phyloP scores from a whole-genome alignment of 768 basidiomycete species.

The Leccinum obscurum region DNA sequence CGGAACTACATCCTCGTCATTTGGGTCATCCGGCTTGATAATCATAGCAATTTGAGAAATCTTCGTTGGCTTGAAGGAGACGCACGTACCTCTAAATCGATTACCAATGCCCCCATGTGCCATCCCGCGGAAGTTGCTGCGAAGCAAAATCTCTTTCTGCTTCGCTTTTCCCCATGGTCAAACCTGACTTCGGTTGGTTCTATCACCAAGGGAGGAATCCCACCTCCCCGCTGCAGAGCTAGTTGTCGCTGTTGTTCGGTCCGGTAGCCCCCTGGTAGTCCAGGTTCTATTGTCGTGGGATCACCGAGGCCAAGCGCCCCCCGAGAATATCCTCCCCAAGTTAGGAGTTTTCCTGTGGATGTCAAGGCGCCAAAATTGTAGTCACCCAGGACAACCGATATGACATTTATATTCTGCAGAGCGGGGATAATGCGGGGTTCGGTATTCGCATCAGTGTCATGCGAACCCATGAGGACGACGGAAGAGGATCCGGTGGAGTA shows the following conservation, averaged over 20 bases:
- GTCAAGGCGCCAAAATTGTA: conserved; percentile 91
- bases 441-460: conserved; percentile 41
- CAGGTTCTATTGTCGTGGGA: conserved; percentile 51
- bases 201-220: conserved; percentile 43
- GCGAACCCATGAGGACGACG: conserved; percentile 72
- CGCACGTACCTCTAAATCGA: conserved; percentile 68
- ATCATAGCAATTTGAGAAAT: conserved; percentile 5
- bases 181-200: conserved; percentile 75
- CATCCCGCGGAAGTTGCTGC: conserved; percentile 82
- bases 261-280: conserved; percentile 60
- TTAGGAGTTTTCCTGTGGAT: conserved; percentile 67
- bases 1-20: conserved; percentile 31
- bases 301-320: conserved; percentile 90
- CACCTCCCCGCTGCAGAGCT: conserved; percentile 24
- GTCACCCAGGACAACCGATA: conserved; percentile 89
- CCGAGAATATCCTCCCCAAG: conserved; percentile 75
- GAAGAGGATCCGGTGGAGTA: conserved; percentile 73
- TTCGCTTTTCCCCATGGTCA: conserved; percentile 51
- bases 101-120: conserved; percentile 89
- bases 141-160: conserved; percentile 71
- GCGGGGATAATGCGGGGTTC: conserved; percentile 65
- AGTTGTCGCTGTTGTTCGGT: conserved; percentile 37
- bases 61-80: not conserved
- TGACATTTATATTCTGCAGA: conserved; percentile 75
- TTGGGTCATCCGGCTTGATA: conserved; percentile 33